Evolutionary conservation across 306 rosid genomes (phyloP), one percentile per base, ranked within the genome.

Genomic region (Prunus mume): DNA sequence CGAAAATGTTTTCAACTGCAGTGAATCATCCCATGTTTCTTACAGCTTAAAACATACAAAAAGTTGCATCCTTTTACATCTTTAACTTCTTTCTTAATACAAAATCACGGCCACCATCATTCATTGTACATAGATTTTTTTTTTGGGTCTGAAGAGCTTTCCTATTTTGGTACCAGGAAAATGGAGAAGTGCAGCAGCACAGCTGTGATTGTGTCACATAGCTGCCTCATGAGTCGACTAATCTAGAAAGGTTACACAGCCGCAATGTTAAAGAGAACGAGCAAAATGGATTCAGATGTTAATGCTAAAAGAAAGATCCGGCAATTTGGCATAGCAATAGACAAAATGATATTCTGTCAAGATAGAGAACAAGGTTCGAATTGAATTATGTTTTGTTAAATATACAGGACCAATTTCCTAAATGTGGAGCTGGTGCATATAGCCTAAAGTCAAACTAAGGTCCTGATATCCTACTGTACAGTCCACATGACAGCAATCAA

Each of bases 401-500:
- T 34, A 46, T 47, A 32, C 71, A 72, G 17, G 71, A 78, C 71
- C 45, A 82, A 76, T 62, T 69, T 66, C 54, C 65, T 76, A 70
- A 62, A 45, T 57, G 84, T 80, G 25, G 74, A 68, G 38, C 24
- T 65, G 81, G 77, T 73, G 76, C 86, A 81, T 82, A 79, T 57
- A 82, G 15, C 79, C 82, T 76, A 38, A 83, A 83, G 43, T 87
- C 85, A 72, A 85, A 81, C 68, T 80, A 77, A 73, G 79, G 67
- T 81, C 47, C 78, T 77, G 74, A 34, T 47, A 69, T 79, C 79
- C 87, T 78, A 89, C 79, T 82, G 83, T 83, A 87, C 85, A 86
- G 27, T 73, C 80, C 77, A 76, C 76, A 79, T 43, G 79, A 72
- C 68, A 76, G 61, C 79, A 70, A 72, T 71, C 81, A 60, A 80